Evolutionary conservation across 805 yeast species (phyloP).

Genomic region (Sungouiella blattae): DNA sequence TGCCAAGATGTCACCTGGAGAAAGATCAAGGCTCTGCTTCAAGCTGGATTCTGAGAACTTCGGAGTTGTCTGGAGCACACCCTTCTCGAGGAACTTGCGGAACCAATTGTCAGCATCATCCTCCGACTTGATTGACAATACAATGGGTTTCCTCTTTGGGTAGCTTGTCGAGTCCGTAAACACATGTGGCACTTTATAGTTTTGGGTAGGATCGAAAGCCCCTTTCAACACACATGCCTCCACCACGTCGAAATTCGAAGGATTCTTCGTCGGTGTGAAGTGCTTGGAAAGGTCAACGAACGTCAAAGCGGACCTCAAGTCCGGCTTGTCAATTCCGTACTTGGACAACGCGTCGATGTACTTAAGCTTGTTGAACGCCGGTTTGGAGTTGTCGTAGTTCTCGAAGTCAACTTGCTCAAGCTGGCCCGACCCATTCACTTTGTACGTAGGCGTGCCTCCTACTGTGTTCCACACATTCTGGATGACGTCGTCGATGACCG

Average conservation of each 20-base stretch:
- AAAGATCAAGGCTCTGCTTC: conserved; percentile 33
- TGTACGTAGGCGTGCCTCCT: conserved; percentile 37
- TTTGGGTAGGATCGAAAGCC: conserved; percentile 32
- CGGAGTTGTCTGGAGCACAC: conserved; percentile 15
- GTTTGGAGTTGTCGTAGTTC: conserved; percentile 12
- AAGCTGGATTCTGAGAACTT: conserved; percentile 17
- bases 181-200: conserved; percentile 31
- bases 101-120: conserved; percentile 45
- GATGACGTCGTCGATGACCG: conserved; percentile 58
- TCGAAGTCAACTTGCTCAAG: conserved; percentile 22
- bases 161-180: conserved; percentile 45
- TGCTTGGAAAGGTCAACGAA: conserved; percentile 47
- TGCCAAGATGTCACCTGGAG: conserved; percentile 72
- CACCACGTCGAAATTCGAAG: conserved; percentile 57
- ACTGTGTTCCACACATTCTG: conserved; percentile 52
- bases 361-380: conserved; percentile 40
- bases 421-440: conserved; percentile 26
- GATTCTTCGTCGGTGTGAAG: conserved; percentile 25
- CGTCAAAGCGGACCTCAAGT: conserved; percentile 60
- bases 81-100: conserved; percentile 29
- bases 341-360: conserved; percentile 66
- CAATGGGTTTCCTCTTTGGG: conserved; percentile 54
- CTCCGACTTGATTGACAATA: conserved; percentile 47
- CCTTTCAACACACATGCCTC: conserved; percentile 67
- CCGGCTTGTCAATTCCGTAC: conserved; percentile 95